Conservation (phyloP, 495 filamentous ascomycete species). For the Tirmania nivea region DNA sequence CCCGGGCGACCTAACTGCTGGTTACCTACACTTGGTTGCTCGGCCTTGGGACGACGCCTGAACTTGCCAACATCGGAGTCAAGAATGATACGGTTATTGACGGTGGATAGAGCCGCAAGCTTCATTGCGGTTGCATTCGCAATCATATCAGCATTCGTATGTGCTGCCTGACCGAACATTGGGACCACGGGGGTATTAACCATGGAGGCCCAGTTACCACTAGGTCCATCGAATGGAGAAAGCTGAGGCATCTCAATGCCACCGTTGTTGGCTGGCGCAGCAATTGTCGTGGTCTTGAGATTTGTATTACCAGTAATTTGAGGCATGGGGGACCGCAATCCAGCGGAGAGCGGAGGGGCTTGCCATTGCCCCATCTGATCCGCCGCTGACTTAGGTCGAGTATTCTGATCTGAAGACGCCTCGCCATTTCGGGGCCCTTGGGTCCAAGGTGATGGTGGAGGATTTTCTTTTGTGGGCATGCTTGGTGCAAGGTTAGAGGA, state of each 20-base stretch:
- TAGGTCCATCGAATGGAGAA: slow-evolving; percentile 65
- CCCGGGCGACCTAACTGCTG: neutral
- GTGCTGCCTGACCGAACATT: slow-evolving; percentile 38
- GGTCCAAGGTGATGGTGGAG: slow-evolving; percentile 60
- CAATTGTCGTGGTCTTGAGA: slow-evolving; percentile 66
- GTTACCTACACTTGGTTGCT: neutral
- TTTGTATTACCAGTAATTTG: slow-evolving; percentile 42
- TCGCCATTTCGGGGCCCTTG: slow-evolving; percentile 6
- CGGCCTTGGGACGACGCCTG: slow-evolving; percentile 29
- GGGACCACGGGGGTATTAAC: slow-evolving; percentile 91
- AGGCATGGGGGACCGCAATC: slow-evolving; percentile 55
- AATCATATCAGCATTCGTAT: slow-evolving; percentile 82
- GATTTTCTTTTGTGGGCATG: slow-evolving; percentile 21
- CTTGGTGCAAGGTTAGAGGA: slow-evolving; percentile 58
- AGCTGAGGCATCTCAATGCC: slow-evolving; percentile 50
- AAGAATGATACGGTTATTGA: slow-evolving; percentile 93
- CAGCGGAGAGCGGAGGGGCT: slow-evolving; percentile 56
- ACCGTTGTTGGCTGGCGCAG: slow-evolving; percentile 41
- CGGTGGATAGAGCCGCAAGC: slow-evolving; percentile 82
- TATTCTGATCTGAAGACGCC: slow-evolving; percentile 12
- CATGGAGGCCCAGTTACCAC: slow-evolving; percentile 96
- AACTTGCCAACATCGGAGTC: slow-evolving; percentile 80
- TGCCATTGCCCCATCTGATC: slow-evolving; percentile 92
- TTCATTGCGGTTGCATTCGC: slow-evolving; percentile 99
- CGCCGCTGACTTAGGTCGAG: slow-evolving; percentile 81